A percentile compares a stretch with the other conserved stretches of the same genome.
These are phyloP conservation scores for Goffeauzyma gilvescens DNA, from an alignment of 768 basidiomycete species.

Conservation along the genomic window DNA sequence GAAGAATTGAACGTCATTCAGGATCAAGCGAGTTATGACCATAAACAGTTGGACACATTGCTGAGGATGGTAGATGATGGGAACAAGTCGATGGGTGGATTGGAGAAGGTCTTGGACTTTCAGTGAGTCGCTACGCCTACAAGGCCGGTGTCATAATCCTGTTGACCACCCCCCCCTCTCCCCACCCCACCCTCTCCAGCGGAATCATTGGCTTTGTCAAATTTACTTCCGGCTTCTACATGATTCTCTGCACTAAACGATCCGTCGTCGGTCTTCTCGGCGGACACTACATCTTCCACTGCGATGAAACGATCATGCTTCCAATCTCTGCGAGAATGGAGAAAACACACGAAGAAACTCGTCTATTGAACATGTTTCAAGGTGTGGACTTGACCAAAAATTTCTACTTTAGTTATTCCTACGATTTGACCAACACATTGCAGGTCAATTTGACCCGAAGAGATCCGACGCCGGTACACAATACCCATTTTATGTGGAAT, in stretches of 20 bases:
- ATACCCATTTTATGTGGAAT: slow-evolving; percentile 88
- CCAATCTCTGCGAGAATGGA: slow-evolving; percentile 65
- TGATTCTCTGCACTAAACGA: slow-evolving; percentile 73
- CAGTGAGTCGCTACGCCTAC: slow-evolving; percentile 54
- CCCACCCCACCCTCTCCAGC: slow-evolving; percentile 6
- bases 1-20: slow-evolving; percentile 60
- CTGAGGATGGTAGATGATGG: slow-evolving; percentile 91
- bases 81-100: slow-evolving; percentile 67
- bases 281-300: slow-evolving; percentile 90
- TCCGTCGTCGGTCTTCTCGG: slow-evolving; percentile 83
- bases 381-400: slow-evolving; percentile 98
- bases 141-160: not conserved
- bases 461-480: slow-evolving; percentile 39
- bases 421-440: slow-evolving; percentile 87
- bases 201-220: slow-evolving; percentile 54
- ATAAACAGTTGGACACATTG: slow-evolving; percentile 73
- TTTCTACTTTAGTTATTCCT: slow-evolving; percentile 96
- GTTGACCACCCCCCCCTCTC: too few species aligned
- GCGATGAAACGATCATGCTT: slow-evolving; percentile 64
- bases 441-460: slow-evolving; percentile 69
- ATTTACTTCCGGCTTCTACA: slow-evolving; percentile 91
- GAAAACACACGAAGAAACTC: slow-evolving; percentile 67
- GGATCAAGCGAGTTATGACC: slow-evolving; percentile 71
- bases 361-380: slow-evolving; percentile 74
- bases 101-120: slow-evolving; percentile 58